Percentiles rank a stretch among this genome's conserved stretches.
Evolutionary conservation across 768 basidiomycete genomes (phyloP).

Genomic region (Lyophyllum decastes): DNA sequence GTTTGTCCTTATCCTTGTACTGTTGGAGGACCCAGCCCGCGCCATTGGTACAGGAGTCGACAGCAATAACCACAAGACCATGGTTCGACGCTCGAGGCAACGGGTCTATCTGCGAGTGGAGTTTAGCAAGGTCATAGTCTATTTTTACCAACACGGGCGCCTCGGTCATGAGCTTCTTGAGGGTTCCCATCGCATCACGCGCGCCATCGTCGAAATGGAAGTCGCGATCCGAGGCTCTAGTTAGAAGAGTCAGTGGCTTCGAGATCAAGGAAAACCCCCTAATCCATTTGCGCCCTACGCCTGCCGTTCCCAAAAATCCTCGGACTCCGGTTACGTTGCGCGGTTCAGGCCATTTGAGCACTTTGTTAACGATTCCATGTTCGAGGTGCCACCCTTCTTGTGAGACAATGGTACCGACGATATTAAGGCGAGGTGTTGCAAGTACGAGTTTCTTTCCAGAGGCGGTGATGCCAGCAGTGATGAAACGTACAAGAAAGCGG

Average conservation of each 20-base stretch:
- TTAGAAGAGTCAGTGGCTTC: constrained; percentile 23
- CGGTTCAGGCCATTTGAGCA: constrained; percentile 26
- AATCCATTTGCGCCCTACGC: constrained; percentile 25
- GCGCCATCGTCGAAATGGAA: constrained; percentile 27
- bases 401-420: constrained; percentile 29
- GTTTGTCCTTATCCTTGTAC: constrained; percentile 16
- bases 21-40: constrained; percentile 39
- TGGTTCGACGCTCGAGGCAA: too few species aligned
- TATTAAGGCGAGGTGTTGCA: constrained; percentile 13
- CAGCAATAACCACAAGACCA: constrained; percentile 27
- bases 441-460: constrained; percentile 30
- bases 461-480: constrained; percentile 28
- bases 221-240: constrained; percentile 1
- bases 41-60: constrained; percentile 31
- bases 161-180: constrained; percentile 20
- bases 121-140: constrained; percentile 25
- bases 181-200: constrained; percentile 21
- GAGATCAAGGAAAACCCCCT: constrained; percentile 19
- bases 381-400: constrained; percentile 28
- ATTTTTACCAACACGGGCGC: constrained; percentile 31
- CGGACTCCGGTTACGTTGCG: constrained; percentile 15
- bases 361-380: constrained; percentile 20
- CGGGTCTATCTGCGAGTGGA: too few species aligned
- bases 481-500: constrained; percentile 20
- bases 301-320: constrained; percentile 24